phyloP scores from a whole-genome alignment of 345 rosid genomes.

The Triadica sebifera region DNA sequence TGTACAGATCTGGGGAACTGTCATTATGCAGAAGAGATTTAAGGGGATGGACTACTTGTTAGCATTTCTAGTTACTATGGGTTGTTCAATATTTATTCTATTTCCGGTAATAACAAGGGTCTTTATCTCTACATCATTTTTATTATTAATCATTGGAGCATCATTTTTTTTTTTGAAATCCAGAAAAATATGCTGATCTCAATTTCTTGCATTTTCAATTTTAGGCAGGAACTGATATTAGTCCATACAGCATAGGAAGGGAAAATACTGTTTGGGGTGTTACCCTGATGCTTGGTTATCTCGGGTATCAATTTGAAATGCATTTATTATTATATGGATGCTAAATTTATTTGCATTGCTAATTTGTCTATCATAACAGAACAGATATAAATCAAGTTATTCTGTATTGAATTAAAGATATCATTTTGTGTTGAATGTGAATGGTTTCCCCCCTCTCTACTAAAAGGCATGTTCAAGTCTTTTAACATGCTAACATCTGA shows the following conservation, averaged over 20 bases:
- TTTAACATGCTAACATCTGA: neutral
- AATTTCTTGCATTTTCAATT: slow-evolving; percentile 23
- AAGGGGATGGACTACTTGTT: slow-evolving; percentile 75
- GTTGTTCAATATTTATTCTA: slow-evolving; percentile 83
- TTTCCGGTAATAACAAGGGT: slow-evolving; percentile 61
- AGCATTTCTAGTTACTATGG: slow-evolving; percentile 84
- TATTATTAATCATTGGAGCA: neutral
- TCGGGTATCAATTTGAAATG: slow-evolving; percentile 56
- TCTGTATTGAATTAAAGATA: neutral
- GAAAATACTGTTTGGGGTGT: slow-evolving; percentile 95
- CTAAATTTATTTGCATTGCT: neutral
- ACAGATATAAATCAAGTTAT: too few species aligned
- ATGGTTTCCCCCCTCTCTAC: neutral
- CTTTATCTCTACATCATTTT: slow-evolving; percentile 13
- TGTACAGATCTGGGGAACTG: slow-evolving; percentile 64
- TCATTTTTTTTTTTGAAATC: neutral
- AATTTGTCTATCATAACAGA: neutral
- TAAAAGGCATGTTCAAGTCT: neutral
- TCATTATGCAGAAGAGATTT: slow-evolving; percentile 90
- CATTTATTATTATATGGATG: slow-evolving; percentile 11
- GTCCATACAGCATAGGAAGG: slow-evolving; percentile 80
- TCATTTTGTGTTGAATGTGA: neutral
- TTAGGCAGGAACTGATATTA: slow-evolving; percentile 80
- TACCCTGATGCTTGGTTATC: slow-evolving; percentile 86
- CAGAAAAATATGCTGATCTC: neutral